Base-by-base conservation (phyloP, 805 yeast genomes). In the Schwanniomyces occidentalis region DNA sequence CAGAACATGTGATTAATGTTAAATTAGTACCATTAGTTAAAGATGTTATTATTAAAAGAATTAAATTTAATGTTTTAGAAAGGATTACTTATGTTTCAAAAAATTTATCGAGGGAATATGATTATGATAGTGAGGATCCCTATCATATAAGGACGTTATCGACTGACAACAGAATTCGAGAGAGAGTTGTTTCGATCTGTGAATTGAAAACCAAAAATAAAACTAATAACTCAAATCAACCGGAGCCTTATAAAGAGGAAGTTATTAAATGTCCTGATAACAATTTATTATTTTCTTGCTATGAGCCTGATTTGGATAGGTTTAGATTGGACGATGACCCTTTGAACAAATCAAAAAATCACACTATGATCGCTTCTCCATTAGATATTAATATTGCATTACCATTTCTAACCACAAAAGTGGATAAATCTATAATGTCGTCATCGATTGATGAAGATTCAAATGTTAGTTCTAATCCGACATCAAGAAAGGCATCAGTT, bases 1-100 rank as follows among this genome's bases (percentile, higher is more conserved):
- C 79, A 8, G 78, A 74, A 32, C 64, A 61, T 62, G 49, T 85
- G 59, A 61, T 85, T 14, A 81, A 76, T 48, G 70, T 85, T 46
- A 83, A 81, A 51, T 63, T 85, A 16, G 73, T 77, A 0, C 93
- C 95, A 0, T 50, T 83, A 41, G 73, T 71, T 4, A 84, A 85
- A 55, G 73, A 75, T 34, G 69, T 85, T 4, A 65, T 69, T 3
- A 58, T 85, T 22, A 84, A 81, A 42, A 64, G 90, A 45, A 67
- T 85, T 33, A 75, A 78, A 39, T 71, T 85, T 34, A 82, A 82
- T 42, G 70, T 85, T 8, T 63, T 81, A 38, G 93, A 85, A 51
- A 72, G 80, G 40, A 72, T 82, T 6, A 74, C 85, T 0, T 82
- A 80, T 53, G 73, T 71, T 6, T 77, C 86, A 5, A 76, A 73